Base-by-base conservation (phyloP, 2,329 filamentous ascomycete genomes). In the Neocucurbitaria cava region DNA sequence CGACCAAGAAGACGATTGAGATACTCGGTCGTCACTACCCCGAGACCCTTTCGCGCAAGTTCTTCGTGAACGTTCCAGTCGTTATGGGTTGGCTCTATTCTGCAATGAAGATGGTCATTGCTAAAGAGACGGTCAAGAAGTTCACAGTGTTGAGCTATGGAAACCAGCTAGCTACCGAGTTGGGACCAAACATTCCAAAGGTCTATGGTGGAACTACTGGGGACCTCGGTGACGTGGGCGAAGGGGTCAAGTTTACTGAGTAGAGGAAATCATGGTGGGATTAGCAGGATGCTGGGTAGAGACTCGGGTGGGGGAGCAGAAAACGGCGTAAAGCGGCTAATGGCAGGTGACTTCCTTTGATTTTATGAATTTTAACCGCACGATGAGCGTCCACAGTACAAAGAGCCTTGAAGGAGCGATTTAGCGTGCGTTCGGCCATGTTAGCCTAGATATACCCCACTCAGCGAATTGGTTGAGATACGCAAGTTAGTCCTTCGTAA, bases 61-160 rank as follows among this genome's bases (percentile, higher is more conserved):
- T 93, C 83, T 97, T 97, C 73, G 90, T 97, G 78, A 97, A 97
- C 69, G 91, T 97, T 5, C 94, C 94, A 0, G 78, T 88, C 51
- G 82, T 97, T 68, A 97, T 97, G 93, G 90, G 91, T 52, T 97
- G 93, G 81, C 69, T 82, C 65, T 82, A 80, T 69, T 71, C 72
- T 6, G 77, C 77, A 2, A 78, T 80, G 64, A 81, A 80, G 65
- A 61, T 79, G 24, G 65, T 83, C 28, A 72, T 82, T 46, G 71
- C 75, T 18, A 79, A 78, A 62, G 80, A 82, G 65, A 81, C 77
- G n/a, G 72, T 77, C 8, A 76, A 75, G 64, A 82, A 81, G 67
- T 81, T 82, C 70, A 78, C 75, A 0, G 79, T 81, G 52, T 64
- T 82, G 64, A 81, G 78, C 17, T 78, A 82, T 65, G 92, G 93